Evolutionary conservation across 177 flowering plant species (phyloP), one percentile per base, ranked within the genome.

Genomic region (Telopea speciosissima): DNA sequence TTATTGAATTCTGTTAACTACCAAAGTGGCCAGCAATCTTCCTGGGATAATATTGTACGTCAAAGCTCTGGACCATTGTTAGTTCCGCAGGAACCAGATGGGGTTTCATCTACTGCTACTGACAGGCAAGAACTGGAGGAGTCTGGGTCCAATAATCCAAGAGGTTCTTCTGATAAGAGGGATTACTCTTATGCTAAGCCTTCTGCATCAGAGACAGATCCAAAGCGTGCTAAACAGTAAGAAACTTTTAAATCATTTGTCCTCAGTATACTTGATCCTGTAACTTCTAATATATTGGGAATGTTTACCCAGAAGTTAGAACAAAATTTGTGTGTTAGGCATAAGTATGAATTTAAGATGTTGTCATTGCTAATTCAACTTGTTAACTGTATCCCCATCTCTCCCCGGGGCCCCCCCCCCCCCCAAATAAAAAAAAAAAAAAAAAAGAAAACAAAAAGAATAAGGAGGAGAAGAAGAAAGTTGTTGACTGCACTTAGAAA

Each of bases 211-310:
- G 97, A 95, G 52, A 83, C 86, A 22, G 97, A 95, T 68, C 84
- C 96, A 71, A 95, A 91, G 79, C 96, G 92, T 73, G 96, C 97
- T 62, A 92, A 90, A 73, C 99, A 95, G 99, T 95, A 89, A 70
- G 94, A 16, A 16, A 49, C 19, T 49, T 19, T 49, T 12, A 5
- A 49, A 0, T 49, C 8, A 16, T 49, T 12, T 44, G 49, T 44
- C 8, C 49, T 44, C 49, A 3, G 49, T 44, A 44, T 44, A 1
- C 1, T 44, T 44, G 8, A 13, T 49, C 5, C 54, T 13, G 31
- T 28, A 4, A 28, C 31, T 28, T 28, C n/a, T n/a, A n/a, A 28
- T 28, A 28, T 28, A 4, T 28, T 28, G 31, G n/a, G n/a, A n/a
- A n/a, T n/a, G n/a, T n/a, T n/a, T n/a, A n/a, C n/a, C n/a, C n/a